Percentiles rank a stretch among this genome's conserved stretches.
These are phyloP conservation scores for Fusarium bactridioides DNA, from an alignment of 2,329 filamentous ascomycete genomes.

Conservation along the genomic window DNA sequence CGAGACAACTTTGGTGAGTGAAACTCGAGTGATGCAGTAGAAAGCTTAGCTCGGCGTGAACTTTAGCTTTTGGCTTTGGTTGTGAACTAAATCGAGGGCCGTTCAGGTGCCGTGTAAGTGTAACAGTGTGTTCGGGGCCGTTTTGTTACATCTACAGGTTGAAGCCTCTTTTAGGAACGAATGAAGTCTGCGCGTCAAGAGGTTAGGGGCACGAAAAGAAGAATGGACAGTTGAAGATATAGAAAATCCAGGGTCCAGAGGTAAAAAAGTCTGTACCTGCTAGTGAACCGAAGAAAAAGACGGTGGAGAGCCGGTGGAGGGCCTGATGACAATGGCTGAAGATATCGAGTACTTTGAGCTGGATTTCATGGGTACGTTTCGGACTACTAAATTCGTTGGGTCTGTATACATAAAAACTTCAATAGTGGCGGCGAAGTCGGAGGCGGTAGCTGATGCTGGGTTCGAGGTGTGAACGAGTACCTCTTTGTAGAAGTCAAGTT, in stretches of 20 bases:
- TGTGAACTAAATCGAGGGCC: conserved; percentile 17
- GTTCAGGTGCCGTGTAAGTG: conserved; percentile 41
- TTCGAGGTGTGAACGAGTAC: conserved; percentile 9
- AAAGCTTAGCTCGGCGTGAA: conserved; percentile 36
- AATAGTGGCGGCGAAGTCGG: conserved; percentile 24
- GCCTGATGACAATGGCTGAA: conserved; percentile 32
- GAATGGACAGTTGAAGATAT: conserved; percentile 22
- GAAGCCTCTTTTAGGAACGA: conserved; percentile 16
- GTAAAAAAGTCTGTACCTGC: conserved; percentile 34
- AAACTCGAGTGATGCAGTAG: conserved; percentile 20
- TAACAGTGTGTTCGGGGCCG: conserved; percentile 27
- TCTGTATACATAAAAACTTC: conserved; percentile 31
- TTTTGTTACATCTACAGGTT: conserved; percentile 21
- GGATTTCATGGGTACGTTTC: conserved; percentile 20
- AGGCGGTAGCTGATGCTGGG: conserved; percentile 13
- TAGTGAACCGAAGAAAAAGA: conserved; percentile 37
- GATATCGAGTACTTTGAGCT: conserved; percentile 26
- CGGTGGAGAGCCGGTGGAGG: conserved; percentile 39
- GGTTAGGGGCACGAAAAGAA: conserved; percentile 21
- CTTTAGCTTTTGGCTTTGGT: conserved; percentile 16
- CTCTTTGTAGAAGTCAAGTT: conserved; percentile 6
- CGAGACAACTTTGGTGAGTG: conserved; percentile 22
- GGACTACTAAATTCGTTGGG: conserved; percentile 26
- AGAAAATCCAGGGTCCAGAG: conserved; percentile 11
- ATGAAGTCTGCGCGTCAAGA: conserved; percentile 38